Evolutionary conservation across 345 rosid genomes (phyloP).

Genomic region (Gossypium herbaceum): DNA sequence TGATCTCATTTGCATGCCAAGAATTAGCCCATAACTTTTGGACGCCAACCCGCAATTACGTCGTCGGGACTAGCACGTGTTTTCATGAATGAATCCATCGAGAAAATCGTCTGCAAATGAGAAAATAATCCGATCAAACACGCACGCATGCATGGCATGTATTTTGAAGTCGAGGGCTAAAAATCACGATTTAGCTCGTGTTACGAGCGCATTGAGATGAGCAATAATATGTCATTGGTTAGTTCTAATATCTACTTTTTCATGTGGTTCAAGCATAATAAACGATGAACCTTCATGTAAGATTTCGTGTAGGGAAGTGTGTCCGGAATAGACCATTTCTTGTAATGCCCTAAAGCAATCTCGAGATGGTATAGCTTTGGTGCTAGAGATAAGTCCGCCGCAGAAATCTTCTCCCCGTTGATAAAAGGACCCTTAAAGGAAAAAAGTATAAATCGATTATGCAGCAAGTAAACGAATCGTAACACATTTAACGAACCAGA

Average conservation of each 20-base stretch:
- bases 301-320: constrained; percentile 61
- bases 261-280: background rate
- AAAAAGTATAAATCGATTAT: background rate
- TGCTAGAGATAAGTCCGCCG: constrained; percentile 76
- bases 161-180: background rate
- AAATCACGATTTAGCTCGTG: background rate
- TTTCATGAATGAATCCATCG: constrained; percentile 63
- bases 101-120: constrained; percentile 61
- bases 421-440: constrained; percentile 73
- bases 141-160: background rate
- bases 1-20: background rate
- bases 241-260: background rate
- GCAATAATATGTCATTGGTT: background rate
- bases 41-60: constrained; percentile 88
- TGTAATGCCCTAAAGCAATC: constrained; percentile 81
- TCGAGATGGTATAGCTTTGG: constrained; percentile 81
- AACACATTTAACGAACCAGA: background rate
- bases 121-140: background rate
- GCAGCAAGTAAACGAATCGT: background rate
- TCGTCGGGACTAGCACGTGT: constrained; percentile 75
- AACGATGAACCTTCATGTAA: constrained; percentile 65
- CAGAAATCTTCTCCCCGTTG: constrained; percentile 77
- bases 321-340: constrained; percentile 82
- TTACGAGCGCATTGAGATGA: background rate
- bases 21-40: constrained; percentile 67